Percentiles rank a stretch among this genome's conserved stretches.
These are phyloP conservation scores for Raffaelea deltoideospora DNA, from an alignment of 2,329 filamentous ascomycete genomes.

Conservation along the genomic window DNA sequence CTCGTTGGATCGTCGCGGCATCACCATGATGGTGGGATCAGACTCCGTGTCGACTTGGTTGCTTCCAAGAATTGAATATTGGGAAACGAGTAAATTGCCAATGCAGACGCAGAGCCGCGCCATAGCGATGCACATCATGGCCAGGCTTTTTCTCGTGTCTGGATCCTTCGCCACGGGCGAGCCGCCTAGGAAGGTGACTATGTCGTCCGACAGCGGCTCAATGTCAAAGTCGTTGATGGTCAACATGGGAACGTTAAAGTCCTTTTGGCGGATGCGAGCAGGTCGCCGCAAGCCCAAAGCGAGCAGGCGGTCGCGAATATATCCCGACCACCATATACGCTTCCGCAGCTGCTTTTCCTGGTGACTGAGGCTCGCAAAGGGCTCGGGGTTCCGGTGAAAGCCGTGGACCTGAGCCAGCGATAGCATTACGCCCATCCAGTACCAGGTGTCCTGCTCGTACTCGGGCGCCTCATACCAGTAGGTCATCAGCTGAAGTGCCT, in stretches of 20 bases:
- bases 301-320: constrained; percentile 52
- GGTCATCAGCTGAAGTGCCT: constrained; percentile 50
- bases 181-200: neutral
- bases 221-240: constrained; percentile 43
- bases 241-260: constrained; percentile 54
- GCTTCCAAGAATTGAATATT: constrained; percentile 25
- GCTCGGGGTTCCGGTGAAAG: constrained; percentile 48
- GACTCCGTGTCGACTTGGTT: neutral
- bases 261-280: constrained; percentile 50
- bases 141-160: neutral
- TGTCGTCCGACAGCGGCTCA: constrained; percentile 17
- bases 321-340: constrained; percentile 57
- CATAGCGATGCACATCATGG: constrained; percentile 48
- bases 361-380: constrained; percentile 39
- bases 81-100: constrained; percentile 48
- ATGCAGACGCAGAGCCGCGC: constrained; percentile 51
- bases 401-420: constrained; percentile 54
- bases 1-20: neutral
- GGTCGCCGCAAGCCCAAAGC: constrained; percentile 54
- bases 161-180: no score
- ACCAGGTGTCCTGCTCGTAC: constrained; percentile 57
- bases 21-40: constrained; percentile 1
- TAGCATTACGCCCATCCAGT: constrained; percentile 56
- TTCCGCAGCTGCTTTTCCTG: constrained; percentile 42
- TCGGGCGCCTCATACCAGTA: constrained; percentile 58